Evolutionary conservation across 768 basidiomycete genomes (phyloP).

Genomic region (Galerina sulciceps): DNA sequence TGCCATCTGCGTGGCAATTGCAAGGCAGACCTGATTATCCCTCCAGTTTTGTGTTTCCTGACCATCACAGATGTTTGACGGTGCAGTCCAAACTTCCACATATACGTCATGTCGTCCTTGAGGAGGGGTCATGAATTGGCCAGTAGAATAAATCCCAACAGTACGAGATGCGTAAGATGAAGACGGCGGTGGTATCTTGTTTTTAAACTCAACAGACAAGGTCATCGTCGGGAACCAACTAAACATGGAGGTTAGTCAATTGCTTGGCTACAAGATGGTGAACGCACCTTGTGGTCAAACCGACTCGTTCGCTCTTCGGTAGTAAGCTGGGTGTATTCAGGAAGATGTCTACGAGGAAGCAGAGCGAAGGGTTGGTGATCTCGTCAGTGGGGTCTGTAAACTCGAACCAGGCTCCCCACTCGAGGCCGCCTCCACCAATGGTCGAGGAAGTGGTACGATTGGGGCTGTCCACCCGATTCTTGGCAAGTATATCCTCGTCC

Average conservation of each 20-base stretch:
- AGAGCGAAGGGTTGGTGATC: slow-evolving; percentile 51
- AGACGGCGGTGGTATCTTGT: slow-evolving; percentile 52
- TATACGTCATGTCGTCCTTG: slow-evolving; percentile 61
- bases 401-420: slow-evolving; percentile 65
- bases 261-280: not conserved
- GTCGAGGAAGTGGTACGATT: slow-evolving; percentile 40
- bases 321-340: slow-evolving; percentile 49
- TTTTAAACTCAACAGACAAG: slow-evolving; percentile 66
- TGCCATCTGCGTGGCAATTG: slow-evolving; percentile 64
- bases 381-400: slow-evolving; percentile 44
- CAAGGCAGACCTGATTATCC: slow-evolving; percentile 66
- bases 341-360: slow-evolving; percentile 63
- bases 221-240: slow-evolving; percentile 72
- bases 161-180: slow-evolving; percentile 49
- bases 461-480: slow-evolving; percentile 41
- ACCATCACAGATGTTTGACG: slow-evolving; percentile 55
- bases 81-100: slow-evolving; percentile 71
- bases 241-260: not conserved
- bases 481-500: slow-evolving; percentile 44
- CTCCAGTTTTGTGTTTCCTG: slow-evolving; percentile 52
- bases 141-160: slow-evolving; percentile 58
- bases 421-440: slow-evolving; percentile 55
- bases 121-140: slow-evolving; percentile 56
- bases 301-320: slow-evolving; percentile 47
- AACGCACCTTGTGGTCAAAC: slow-evolving; percentile 34